phyloP scores from a whole-genome alignment of 345 rosid genomes.

The Psidium guajava region DNA sequence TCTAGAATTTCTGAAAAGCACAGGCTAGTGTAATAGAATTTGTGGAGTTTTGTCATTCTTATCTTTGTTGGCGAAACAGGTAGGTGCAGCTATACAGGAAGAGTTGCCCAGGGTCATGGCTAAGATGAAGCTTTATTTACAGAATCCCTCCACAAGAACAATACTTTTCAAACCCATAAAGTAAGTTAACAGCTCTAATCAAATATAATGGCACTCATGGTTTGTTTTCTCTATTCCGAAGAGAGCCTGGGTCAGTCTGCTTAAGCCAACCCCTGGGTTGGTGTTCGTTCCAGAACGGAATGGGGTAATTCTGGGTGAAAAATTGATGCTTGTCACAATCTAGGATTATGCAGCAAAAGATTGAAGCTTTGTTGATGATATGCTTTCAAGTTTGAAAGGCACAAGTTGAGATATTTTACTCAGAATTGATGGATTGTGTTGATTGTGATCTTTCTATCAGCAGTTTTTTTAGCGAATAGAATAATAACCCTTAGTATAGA shows the following conservation, averaged over 20 bases:
- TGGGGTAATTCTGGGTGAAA: neutral
- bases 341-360: neutral
- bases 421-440: neutral
- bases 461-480: neutral
- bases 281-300: neutral
- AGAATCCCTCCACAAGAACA: conserved; percentile 69
- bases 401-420: neutral
- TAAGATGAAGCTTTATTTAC: conserved; percentile 91
- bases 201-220: neutral
- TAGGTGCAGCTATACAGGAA: conserved; percentile 54
- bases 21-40: neutral
- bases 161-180: conserved; percentile 92
- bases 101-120: conserved; percentile 62
- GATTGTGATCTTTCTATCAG: neutral
- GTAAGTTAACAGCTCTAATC: conserved; percentile 26
- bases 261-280: neutral
- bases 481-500: neutral
- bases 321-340: neutral
- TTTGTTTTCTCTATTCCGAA: neutral
- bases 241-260: neutral
- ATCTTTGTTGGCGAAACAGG: conserved; percentile 30
- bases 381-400: neutral
- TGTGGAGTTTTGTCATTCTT: neutral
- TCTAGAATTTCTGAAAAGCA: neutral
- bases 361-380: neutral